Evolutionary conservation across 1,284 basidiomycete species (phyloP), one percentile per base, ranked within the genome.

Genomic region (Agaricales sp.): DNA sequence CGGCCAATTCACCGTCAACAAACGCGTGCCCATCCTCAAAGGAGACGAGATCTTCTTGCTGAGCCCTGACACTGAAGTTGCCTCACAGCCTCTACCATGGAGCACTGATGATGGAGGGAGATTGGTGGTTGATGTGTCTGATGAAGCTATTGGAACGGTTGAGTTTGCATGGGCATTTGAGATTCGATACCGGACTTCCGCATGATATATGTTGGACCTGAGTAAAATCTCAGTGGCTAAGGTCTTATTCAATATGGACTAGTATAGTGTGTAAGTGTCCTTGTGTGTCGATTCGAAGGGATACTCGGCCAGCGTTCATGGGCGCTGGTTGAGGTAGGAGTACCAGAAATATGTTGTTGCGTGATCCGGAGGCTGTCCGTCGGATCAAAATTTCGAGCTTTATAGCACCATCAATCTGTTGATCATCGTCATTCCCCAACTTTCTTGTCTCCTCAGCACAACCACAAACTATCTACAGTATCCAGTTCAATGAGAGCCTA

Each of bases 401-500:
- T n/a, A n/a, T n/a, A n/a, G n/a, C n/a, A n/a, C n/a, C n/a, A n/a
- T n/a, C 14, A 14, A 6, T 30, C 26, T 30, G 26, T 30, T 30
- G 6, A 30, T 30, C 26, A 14, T 30, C 14, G 14, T n/a, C n/a
- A n/a, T n/a, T n/a, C n/a, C n/a, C 30, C 30, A n/a, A 8, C 30
- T 11, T 35, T 41, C 39, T 20, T 20, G 4, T 16, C 16, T 41
- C 16, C 39, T 18, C 39, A 41, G 8, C 39, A 41, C 16, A 11
- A n/a, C 8, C 6, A 6, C 26, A 30, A 30, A 6, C 26, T 30
- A n/a, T n/a, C 30, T 37, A 12, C 12, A 37, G 12, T 37, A 37
- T 22, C 39, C 16, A 43, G 39, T 18, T 22, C 46, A 4, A 90
- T 91, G 88, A 78, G 78, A 51, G 83, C 86, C 14, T 91, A 90